These are phyloP conservation scores for Candida andamanensis DNA, from an alignment of 805 yeast genomes.

Conservation along the genomic window DNA sequence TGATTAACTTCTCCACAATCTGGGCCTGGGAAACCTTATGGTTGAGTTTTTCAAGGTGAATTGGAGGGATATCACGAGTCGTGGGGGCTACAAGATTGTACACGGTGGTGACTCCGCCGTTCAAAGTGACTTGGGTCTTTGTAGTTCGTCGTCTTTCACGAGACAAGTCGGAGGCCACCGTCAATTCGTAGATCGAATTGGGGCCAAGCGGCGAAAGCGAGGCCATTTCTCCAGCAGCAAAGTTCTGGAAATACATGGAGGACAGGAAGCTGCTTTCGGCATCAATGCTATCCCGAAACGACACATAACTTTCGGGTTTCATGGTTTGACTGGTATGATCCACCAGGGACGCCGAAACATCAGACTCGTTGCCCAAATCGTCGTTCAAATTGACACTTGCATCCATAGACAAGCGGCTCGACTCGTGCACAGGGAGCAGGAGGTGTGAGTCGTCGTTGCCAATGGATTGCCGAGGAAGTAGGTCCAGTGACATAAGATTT, in stretches of 20 bases:
- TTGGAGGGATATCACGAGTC: slow-evolving; percentile 76
- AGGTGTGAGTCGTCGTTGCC: slow-evolving; percentile 1
- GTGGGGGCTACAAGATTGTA: slow-evolving; percentile 62
- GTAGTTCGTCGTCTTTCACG: slow-evolving; percentile 29
- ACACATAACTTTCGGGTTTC: too few species aligned
- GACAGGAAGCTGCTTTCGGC: slow-evolving; percentile 27
- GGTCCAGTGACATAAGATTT: too few species aligned
- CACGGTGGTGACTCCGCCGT: slow-evolving; percentile 41
- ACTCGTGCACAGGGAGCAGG: slow-evolving; percentile 3
- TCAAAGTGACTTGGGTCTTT: slow-evolving; percentile 29
- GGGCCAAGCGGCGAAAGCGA: slow-evolving; percentile 54
- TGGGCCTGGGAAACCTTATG: slow-evolving; percentile 19
- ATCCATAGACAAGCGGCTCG: slow-evolving; percentile 10
- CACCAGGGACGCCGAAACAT: slow-evolving; percentile 9
- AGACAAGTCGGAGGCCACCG: slow-evolving; percentile 55
- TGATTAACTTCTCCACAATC: slow-evolving; percentile 16
- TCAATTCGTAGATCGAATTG: slow-evolving; percentile 73
- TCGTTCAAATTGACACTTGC: slow-evolving; percentile 22
- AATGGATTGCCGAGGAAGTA: too few species aligned
- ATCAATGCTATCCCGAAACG: slow-evolving; percentile 27
- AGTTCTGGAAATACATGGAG: slow-evolving; percentile 19
- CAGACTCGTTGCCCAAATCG: slow-evolving; percentile 21
- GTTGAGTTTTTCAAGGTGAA: slow-evolving; percentile 43
- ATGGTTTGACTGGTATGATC: too few species aligned
- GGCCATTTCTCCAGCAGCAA: slow-evolving; percentile 12